phyloP scores from a whole-genome alignment of 352 stramenopile genomes.

The Elongisporangium prolatum region DNA sequence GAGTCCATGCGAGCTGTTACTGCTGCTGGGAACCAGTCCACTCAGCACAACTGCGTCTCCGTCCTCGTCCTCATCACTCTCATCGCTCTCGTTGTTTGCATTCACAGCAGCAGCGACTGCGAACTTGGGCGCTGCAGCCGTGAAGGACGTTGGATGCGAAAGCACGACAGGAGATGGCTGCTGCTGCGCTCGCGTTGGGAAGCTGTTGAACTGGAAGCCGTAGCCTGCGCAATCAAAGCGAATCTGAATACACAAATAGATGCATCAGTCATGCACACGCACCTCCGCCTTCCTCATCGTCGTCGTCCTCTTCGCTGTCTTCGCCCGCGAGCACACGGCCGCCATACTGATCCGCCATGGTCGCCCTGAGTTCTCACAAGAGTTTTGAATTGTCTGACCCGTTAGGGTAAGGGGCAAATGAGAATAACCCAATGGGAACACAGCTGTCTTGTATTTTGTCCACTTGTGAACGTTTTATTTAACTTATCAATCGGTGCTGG shows the following conservation, averaged over 20 bases:
- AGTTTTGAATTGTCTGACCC: background rate
- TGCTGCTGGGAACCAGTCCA: background rate
- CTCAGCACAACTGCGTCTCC: background rate
- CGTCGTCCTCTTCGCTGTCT: slow-evolving; percentile 78
- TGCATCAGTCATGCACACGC: background rate
- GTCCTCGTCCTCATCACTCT: slow-evolving; percentile 7
- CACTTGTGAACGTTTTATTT: background rate
- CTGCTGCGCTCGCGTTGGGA: slow-evolving; percentile 16
- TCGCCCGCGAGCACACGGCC: slow-evolving; percentile 69
- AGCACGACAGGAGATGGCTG: background rate
- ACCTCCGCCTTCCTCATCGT: slow-evolving; percentile 39
- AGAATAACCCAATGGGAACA: background rate
- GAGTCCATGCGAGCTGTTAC: background rate
- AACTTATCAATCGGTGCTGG: slow-evolving; percentile 6
- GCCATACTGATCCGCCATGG: slow-evolving; percentile 54
- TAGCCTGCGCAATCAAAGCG: slow-evolving; percentile 18
- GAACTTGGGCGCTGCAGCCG: slow-evolving; percentile 4
- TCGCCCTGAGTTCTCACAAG: background rate
- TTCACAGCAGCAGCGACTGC: background rate
- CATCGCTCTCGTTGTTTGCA: slow-evolving; percentile 16
- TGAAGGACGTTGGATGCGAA: background rate
- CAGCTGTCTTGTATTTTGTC: background rate
- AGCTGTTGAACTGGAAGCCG: slow-evolving; percentile 48
- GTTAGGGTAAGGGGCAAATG: background rate
- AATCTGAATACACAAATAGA: background rate